A percentile compares a stretch with the other conserved stretches of the same genome.
Conservation (phyloP, 805 yeast species). For the Monosporozyma yasuniensis region DNA sequence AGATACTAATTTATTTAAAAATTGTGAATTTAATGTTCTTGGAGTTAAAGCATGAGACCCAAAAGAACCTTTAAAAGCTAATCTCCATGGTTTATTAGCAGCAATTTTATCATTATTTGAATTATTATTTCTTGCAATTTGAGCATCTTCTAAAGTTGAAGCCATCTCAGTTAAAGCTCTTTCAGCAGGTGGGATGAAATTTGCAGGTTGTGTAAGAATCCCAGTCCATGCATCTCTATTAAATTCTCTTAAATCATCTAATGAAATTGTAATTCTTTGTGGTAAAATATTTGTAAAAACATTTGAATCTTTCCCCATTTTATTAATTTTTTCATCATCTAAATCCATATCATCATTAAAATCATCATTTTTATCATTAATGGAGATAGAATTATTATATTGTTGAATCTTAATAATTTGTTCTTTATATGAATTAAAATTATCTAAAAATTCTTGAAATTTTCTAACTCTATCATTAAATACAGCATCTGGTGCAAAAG, state of each 20-base stretch:
- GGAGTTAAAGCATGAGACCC: slow-evolving; percentile 85
- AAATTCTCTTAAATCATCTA: slow-evolving; percentile 83
- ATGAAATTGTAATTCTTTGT: slow-evolving; percentile 55
- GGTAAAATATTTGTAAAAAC: slow-evolving; percentile 12
- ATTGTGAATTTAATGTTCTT: slow-evolving; percentile 69
- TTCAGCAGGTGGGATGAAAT: slow-evolving; percentile 81
- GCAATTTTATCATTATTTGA: slow-evolving; percentile 45
- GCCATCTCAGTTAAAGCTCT: slow-evolving; percentile 77
- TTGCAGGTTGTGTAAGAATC: slow-evolving; percentile 66
- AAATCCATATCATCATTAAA: slow-evolving; percentile 8
- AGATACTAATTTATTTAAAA: slow-evolving; percentile 72
- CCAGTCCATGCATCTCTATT: slow-evolving; percentile 75
- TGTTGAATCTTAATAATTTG: slow-evolving; percentile 14
- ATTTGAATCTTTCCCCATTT: slow-evolving; percentile 5
- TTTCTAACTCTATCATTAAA: slow-evolving; percentile 79
- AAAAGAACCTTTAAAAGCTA: slow-evolving; percentile 84
- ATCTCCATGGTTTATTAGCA: slow-evolving; percentile 41
- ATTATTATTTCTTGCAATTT: slow-evolving; percentile 5
- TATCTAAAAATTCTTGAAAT: slow-evolving; percentile 78
- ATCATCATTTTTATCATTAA: slow-evolving; percentile 6
- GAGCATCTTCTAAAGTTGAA: slow-evolving; percentile 40
- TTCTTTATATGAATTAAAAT: slow-evolving; percentile 57
- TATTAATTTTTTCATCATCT: slow-evolving; percentile 8
- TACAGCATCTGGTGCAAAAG: slow-evolving; percentile 34
- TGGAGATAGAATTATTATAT: background rate